Percentiles rank a stretch among this genome's conserved stretches.
Evolutionary conservation across 371 early-diverging fungal species (phyloP).

Genomic region (Syncephalis plumigaleata): DNA sequence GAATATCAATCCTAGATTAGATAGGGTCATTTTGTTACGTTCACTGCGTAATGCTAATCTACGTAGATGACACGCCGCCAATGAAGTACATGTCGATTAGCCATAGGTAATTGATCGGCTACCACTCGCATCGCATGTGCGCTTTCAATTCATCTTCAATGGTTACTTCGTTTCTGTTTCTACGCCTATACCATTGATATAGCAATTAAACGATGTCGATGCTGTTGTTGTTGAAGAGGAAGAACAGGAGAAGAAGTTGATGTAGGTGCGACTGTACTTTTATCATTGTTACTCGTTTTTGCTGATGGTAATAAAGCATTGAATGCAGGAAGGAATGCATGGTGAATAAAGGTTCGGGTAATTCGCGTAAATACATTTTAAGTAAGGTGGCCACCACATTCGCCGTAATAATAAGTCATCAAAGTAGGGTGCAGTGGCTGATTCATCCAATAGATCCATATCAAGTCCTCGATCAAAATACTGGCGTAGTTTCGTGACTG

Average conservation of each 20-base stretch:
- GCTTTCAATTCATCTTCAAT: not conserved
- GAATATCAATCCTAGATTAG: not conserved
- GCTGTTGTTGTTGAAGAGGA: too few species aligned
- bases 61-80: not conserved
- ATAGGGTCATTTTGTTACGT: constrained; percentile 1
- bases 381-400: not conserved
- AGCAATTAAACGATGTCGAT: too few species aligned
- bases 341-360: not conserved
- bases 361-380: constrained; percentile 1
- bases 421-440: too few species aligned
- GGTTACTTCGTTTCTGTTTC: not conserved
- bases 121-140: not conserved
- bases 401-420: not conserved
- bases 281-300: too few species aligned
- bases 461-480: not conserved
- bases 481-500: not conserved
- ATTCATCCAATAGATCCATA: too few species aligned
- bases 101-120: not conserved
- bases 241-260: too few species aligned
- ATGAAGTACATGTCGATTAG: not conserved
- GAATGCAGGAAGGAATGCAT: not conserved
- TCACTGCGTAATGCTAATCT: not conserved
- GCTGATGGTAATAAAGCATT: not conserved
- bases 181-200: too few species aligned
- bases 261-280: too few species aligned